Evolutionary conservation across 495 filamentous ascomycete species (phyloP).

Genomic region (Trichoderma parareesei): DNA sequence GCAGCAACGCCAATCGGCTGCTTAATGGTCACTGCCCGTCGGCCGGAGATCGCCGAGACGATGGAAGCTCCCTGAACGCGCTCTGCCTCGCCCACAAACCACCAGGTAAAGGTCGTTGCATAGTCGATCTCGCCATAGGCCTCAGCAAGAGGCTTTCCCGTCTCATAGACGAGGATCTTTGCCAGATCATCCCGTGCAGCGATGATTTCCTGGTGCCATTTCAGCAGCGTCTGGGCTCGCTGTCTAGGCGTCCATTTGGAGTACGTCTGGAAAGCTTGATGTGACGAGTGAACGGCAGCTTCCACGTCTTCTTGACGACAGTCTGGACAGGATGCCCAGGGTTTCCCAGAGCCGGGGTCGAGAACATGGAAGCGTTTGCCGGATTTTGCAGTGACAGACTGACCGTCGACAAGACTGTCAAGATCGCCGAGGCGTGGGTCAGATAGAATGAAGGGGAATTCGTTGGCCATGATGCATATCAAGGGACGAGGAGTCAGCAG

Average conservation of each 20-base stretch:
- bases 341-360: conserved; percentile 57
- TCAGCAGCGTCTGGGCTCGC: conserved; percentile 54
- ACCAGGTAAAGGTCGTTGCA: conserved; percentile 52
- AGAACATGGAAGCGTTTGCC: conserved; percentile 22
- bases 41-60: conserved; percentile 45
- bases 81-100: conserved; percentile 64
- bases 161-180: conserved; percentile 53
- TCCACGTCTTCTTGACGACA: conserved; percentile 55
- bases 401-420: conserved; percentile 19
- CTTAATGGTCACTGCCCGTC: conserved; percentile 63
- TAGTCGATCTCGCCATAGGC: conserved; percentile 54
- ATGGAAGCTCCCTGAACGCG: conserved; percentile 55
- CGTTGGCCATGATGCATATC: background rate
- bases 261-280: conserved; percentile 54
- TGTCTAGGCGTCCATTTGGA: conserved; percentile 50
- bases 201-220: conserved; percentile 48
- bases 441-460: conserved; percentile 12
- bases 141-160: conserved; percentile 55
- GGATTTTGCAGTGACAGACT: conserved; percentile 16
- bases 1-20: conserved; percentile 51
- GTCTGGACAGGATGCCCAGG: conserved; percentile 57
- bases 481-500: too few species aligned
- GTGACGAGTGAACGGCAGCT: conserved; percentile 48
- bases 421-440: conserved; percentile 15
- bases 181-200: conserved; percentile 48